Evolutionary conservation across 2,329 filamentous ascomycete genomes (phyloP), one percentile per base, ranked within the genome.

Genomic region (Colletotrichum sp.): DNA sequence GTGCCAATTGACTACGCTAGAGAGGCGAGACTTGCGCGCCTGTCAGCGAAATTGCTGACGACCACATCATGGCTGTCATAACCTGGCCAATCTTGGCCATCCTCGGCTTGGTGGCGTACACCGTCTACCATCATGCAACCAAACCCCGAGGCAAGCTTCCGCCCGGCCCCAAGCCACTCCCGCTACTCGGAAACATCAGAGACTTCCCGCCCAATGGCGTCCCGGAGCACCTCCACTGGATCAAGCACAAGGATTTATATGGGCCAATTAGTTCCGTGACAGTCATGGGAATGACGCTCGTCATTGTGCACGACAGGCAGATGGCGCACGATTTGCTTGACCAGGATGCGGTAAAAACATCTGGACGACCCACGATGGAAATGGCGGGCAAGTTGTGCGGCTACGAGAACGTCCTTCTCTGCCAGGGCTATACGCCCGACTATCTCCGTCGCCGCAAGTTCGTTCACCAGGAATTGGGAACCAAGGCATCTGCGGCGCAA

Each of bases 91-190:
- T 65, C n/a, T 34, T 61, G 43, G 30, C 21, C 21, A 24, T 73
- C 36, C 28, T 73, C 28, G 71, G 65, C 43, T 30, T 69, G 28
- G 55, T 52, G 13, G 64, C 71, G 28, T 28, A 69, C 43, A 9
- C 4, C 15, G 39, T 8, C 28, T 65, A 71, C 60, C 39, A 12
- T 2, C 60, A 34, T 1, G 15, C 59, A 15, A 36, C 28, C 13
- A 68, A 57, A 10, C 16, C 26, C 13, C 65, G 55, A 7, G 64
- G 21, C 4, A 43, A 39, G 8, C 77, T 89, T 0, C 90, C 89
- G 2, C 90, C 89, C 2, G 90, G 90, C 0, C 90, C 90, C 0
- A 88, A 83, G 48, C 84, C 84, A 0, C 79, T 87, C 8, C 88
- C 88, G 0, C 16, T 91, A 0, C 34, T 91, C 6, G 90, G 90